Evolutionary conservation across 129 eudicot genomes (phyloP).

Genomic region (Escallonia herrerae): DNA sequence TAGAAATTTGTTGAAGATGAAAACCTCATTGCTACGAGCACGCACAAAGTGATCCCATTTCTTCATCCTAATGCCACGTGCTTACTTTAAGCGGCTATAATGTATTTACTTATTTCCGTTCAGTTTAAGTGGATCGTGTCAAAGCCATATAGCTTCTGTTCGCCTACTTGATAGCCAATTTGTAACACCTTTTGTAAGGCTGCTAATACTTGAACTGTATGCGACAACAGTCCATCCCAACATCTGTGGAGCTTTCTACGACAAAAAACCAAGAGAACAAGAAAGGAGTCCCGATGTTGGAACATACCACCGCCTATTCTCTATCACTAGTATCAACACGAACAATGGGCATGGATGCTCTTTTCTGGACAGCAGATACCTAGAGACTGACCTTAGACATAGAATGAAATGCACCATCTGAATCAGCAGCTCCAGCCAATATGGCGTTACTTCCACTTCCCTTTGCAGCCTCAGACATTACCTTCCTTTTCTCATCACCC

Average conservation of each 20-base stretch:
- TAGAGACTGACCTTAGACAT: conserved; percentile 4
- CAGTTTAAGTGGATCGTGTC: too few relatives aligned
- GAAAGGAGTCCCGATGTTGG: neutral
- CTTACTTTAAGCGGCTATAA: too few relatives aligned
- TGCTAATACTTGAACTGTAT: neutral
- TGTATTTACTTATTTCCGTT: too few relatives aligned
- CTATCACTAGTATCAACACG: neutral
- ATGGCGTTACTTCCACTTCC: neutral
- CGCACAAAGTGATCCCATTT: too few relatives aligned
- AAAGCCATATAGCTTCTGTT: too few relatives aligned
- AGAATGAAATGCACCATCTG: neutral
- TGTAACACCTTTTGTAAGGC: neutral
- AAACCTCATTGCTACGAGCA: too few relatives aligned
- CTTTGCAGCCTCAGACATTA: neutral
- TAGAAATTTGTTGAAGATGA: too few relatives aligned
- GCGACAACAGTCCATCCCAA: neutral
- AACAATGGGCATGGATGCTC: neutral
- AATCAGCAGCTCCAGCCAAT: neutral
- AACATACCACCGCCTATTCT: neutral
- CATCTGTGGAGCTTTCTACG: neutral
- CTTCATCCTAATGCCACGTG: too few relatives aligned
- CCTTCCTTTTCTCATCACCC: neutral
- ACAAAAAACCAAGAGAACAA: neutral
- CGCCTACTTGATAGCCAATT: too few relatives aligned
- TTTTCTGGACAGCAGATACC: neutral